phyloP scores from a whole-genome alignment of 805 yeast genomes.

The Ogataea chonburiensis region DNA sequence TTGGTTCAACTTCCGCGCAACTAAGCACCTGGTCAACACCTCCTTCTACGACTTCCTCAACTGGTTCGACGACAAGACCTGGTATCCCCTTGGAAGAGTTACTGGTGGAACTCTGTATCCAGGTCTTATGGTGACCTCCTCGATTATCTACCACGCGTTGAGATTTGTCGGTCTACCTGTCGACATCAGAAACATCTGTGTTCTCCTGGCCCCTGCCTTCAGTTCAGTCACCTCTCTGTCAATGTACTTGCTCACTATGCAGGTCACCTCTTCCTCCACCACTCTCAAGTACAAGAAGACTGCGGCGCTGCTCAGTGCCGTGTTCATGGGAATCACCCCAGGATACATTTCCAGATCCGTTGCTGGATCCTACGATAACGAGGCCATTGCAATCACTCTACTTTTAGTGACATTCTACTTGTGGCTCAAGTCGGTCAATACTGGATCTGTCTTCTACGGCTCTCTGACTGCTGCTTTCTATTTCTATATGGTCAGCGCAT shows the following conservation, averaged over 20 bases:
- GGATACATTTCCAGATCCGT: conserved; percentile 98
- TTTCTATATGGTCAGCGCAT: conserved; percentile 98
- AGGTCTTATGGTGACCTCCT: conserved; percentile 97
- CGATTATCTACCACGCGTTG: conserved; percentile 76
- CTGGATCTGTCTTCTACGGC: conserved; percentile 85
- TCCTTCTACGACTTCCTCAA: conserved; percentile 89
- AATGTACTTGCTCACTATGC: conserved; percentile 82
- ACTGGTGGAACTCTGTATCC: conserved; percentile 99
- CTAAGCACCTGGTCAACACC: conserved; percentile 82
- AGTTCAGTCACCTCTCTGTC: conserved; percentile 89
- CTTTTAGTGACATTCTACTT: conserved; percentile 92
- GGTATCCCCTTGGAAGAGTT: conserved; percentile 99
- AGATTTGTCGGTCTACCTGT: conserved; percentile 71
- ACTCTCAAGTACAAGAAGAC: conserved; percentile 37
- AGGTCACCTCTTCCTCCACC: conserved; percentile 69
- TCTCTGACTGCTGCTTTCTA: conserved; percentile 82
- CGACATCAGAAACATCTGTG: conserved; percentile 95
- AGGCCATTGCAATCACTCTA: conserved; percentile 95
- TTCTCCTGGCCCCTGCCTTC: conserved; percentile 93
- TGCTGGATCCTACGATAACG: conserved; percentile 98
- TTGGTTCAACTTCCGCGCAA: conserved; percentile 95
- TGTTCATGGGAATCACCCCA: conserved; percentile 96
- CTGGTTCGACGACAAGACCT: conserved; percentile 98
- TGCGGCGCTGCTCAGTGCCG: conserved; percentile 90
- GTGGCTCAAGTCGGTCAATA: conserved; percentile 92